Percentiles rank a stretch among this genome's conserved stretches.
Conservation (phyloP, 306 rosid species). For the Rosa lucieae region DNA sequence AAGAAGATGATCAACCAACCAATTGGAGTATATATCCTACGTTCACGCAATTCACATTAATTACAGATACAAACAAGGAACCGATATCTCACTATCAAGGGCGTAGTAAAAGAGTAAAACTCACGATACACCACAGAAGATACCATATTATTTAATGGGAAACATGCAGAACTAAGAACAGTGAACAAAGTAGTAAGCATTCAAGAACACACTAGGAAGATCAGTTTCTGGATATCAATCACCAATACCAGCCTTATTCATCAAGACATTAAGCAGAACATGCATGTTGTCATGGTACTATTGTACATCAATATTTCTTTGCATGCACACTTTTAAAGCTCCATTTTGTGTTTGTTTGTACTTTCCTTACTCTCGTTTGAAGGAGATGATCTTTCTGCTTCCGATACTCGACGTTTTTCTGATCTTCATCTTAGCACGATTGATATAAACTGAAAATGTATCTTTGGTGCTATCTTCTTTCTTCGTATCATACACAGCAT, state of each 20-base stretch:
- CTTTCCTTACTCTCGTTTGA: slow-evolving; percentile 2
- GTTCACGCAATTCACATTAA: no score
- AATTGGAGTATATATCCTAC: background rate
- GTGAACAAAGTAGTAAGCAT: background rate
- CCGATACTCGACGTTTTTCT: slow-evolving; percentile 14
- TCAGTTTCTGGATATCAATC: background rate
- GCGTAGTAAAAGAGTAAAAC: background rate
- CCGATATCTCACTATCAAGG: background rate
- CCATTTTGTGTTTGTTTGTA: background rate
- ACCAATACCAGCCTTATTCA: slow-evolving; percentile 7
- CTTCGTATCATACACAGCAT: background rate
- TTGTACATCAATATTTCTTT: background rate
- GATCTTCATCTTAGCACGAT: slow-evolving; percentile 23
- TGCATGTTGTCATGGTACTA: background rate
- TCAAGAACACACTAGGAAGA: background rate
- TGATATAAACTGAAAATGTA: slow-evolving; percentile 15
- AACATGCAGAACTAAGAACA: background rate
- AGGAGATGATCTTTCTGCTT: slow-evolving; percentile 14
- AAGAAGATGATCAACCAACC: background rate
- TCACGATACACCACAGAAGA: background rate
- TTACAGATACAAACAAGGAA: no score
- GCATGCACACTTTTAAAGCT: background rate
- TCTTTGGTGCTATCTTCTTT: slow-evolving; percentile 11
- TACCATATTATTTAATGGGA: background rate
- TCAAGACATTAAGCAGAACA: background rate